These are phyloP conservation scores for Lachnellula suecica DNA, from an alignment of 2,329 filamentous ascomycete genomes.

Conservation along the genomic window DNA sequence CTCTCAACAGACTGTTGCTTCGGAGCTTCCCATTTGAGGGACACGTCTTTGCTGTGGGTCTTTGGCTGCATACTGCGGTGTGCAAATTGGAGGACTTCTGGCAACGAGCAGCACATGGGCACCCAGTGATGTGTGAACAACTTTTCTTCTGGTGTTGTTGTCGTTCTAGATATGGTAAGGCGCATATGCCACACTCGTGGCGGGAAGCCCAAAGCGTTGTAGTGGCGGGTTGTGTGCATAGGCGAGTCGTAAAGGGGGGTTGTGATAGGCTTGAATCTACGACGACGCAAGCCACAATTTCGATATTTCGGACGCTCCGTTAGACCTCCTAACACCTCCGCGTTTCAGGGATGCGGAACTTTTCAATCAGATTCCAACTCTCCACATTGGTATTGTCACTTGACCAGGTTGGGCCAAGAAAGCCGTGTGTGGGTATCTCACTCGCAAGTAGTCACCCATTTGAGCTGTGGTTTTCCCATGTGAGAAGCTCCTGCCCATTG, in stretches of 20 bases:
- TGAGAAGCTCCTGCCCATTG: too few relatives aligned
- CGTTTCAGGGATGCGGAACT: background rate
- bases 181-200: background rate
- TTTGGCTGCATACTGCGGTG: constrained; percentile 12
- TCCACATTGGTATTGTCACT: background rate
- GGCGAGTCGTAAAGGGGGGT: background rate
- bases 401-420: background rate
- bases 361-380: background rate
- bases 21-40: constrained; percentile 10
- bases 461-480: background rate
- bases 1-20: constrained; percentile 8
- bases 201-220: background rate
- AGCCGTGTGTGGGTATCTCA: background rate
- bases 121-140: constrained; percentile 9
- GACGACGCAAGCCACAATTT: constrained; percentile 21
- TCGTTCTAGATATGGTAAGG: constrained; percentile 13
- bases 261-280: constrained; percentile 4
- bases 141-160: constrained; percentile 10
- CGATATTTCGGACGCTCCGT: constrained; percentile 18
- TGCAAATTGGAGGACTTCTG: background rate
- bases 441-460: background rate
- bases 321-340: background rate
- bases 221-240: background rate
- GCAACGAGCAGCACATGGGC: background rate
- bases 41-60: background rate